Conservation (phyloP, 1,284 basidiomycete genomes). For the Tylopilus sp. region DNA sequence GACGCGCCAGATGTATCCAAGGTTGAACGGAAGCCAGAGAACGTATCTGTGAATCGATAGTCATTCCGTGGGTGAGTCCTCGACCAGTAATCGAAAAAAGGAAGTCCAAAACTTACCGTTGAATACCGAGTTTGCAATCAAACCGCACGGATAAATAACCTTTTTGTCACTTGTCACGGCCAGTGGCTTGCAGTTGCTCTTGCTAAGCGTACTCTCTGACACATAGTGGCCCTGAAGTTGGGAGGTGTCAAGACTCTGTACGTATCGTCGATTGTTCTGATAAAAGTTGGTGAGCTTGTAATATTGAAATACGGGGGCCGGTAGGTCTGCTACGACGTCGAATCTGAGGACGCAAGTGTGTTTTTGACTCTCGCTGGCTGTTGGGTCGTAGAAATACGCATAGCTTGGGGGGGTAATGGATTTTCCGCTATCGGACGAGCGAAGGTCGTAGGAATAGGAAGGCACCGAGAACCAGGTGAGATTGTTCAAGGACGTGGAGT, state of each 20-base stretch:
- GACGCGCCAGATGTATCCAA: conserved; percentile 49
- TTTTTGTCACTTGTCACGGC: conserved; percentile 49
- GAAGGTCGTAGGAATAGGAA: conserved; percentile 71
- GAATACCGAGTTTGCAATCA: conserved; percentile 98
- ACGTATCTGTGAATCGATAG: conserved; percentile 61
- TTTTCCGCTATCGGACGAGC: conserved; percentile 52
- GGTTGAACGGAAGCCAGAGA: conserved; percentile 58
- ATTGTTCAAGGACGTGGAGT: conserved; percentile 39
- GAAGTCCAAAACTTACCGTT: conserved; percentile 71
- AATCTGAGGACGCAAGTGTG: conserved; percentile 78
- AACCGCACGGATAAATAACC: conserved; percentile 89
- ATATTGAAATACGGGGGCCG: conserved; percentile 84
- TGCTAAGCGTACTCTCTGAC: conserved; percentile 50
- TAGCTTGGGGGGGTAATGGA: conserved; percentile 55
- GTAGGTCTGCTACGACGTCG: conserved; percentile 76
- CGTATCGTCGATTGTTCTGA: conserved; percentile 98
- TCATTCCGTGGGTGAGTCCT: background rate
- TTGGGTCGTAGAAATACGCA: conserved; percentile 58
- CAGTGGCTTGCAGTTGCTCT: conserved; percentile 89
- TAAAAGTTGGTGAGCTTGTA: conserved; percentile 97
- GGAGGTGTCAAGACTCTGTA: conserved; percentile 83
- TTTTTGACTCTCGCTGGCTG: conserved; percentile 43
- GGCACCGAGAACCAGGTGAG: conserved; percentile 56
- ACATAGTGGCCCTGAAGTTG: conserved; percentile 82
- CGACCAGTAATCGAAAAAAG: background rate